These are phyloP conservation scores for Candida pseudofarinosa DNA, from an alignment of 805 yeast genomes.

Conservation along the genomic window DNA sequence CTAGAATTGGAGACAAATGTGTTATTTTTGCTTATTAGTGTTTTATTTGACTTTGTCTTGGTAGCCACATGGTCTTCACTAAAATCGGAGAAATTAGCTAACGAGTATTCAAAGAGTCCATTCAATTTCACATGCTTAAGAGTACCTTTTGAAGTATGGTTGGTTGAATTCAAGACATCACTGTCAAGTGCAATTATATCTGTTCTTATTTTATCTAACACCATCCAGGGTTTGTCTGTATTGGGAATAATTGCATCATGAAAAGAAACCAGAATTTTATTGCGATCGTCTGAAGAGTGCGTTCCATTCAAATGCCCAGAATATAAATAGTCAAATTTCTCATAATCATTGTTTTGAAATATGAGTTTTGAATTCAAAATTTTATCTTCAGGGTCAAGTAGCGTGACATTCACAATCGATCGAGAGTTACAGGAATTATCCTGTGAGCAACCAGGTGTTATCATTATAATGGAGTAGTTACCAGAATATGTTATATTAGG, in stretches of 20 bases:
- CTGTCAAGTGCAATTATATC: conserved; percentile 46
- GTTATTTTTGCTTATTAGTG: conserved; percentile 26
- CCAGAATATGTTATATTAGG: conserved; percentile 76
- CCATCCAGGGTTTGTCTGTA: conserved; percentile 43
- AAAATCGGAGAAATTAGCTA: conserved; percentile 54
- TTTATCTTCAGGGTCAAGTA: conserved; percentile 47
- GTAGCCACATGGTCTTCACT: conserved; percentile 23
- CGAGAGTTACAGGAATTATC: conserved; percentile 68
- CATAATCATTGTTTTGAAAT: conserved; percentile 75
- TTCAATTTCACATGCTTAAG: conserved; percentile 44
- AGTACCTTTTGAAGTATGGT: conserved; percentile 14
- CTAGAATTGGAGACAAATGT: conserved; percentile 39
- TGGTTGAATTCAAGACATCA: conserved; percentile 18
- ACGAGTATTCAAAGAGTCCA: conserved; percentile 80
- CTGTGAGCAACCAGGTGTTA: conserved; percentile 80
- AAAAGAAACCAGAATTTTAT: conserved; percentile 27
- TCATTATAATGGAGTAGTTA: conserved; percentile 63
- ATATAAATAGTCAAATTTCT: conserved; percentile 76
- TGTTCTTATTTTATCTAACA: conserved; percentile 64
- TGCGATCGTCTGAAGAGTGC: conserved; percentile 15
- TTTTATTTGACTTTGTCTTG: conserved; percentile 11
- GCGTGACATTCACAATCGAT: conserved; percentile 75
- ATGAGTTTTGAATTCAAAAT: conserved; percentile 43
- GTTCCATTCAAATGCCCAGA: conserved; percentile 61
- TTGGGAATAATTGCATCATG: conserved; percentile 17